Evolutionary conservation across 805 yeast genomes (phyloP), one percentile per base, ranked within the genome.

Genomic region (Candida coquimbonensis): DNA sequence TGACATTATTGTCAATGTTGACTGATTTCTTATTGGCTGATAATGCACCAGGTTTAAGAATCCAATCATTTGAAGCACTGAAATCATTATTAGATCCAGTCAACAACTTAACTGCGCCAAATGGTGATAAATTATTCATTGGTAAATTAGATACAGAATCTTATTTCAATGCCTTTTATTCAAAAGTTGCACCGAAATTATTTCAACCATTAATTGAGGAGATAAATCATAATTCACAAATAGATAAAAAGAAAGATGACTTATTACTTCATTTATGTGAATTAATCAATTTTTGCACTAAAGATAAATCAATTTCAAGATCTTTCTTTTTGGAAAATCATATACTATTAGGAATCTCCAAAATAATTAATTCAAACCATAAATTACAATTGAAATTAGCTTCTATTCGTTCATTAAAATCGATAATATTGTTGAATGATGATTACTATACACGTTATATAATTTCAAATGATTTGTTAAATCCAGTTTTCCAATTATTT

Each of bases 11-110:
- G 24, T 56, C 67, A 7, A 71, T 80, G 8, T 63, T 88, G 33
- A 72, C 83, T 0, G 73, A 78, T 34, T 72, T 88, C 16, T 61
- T 90, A 7, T 61, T 81, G 3, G 72, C 75, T 19, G 95, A 85
- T 49, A 66, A 70, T 11, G 80, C 80, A 51, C 75, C 81, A 6
- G 95, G 95, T 0, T 64, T 89, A 43, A 81, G 84, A 57, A 78
- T 85, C 7, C 96, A 89, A 61, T 84, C 90, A 0, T 80, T 77
- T 51, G 96, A 89, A 63, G 95, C 96, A 1, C 64, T 90, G 41
- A 81, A 81, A 58, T 79, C 81, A 2, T 63, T 90, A 32, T 68
- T 90, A 13, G 90, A 85, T 56, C 81, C 61, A 9, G 42, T 48
- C 4, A 47, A 42, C n/a, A 52, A 49, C 25, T 38, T 51, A n/a